Percentiles rank a stretch among this genome's conserved stretches.
phyloP scores from a whole-genome alignment of 306 rosid genomes.

The Hippophae tibetana region DNA sequence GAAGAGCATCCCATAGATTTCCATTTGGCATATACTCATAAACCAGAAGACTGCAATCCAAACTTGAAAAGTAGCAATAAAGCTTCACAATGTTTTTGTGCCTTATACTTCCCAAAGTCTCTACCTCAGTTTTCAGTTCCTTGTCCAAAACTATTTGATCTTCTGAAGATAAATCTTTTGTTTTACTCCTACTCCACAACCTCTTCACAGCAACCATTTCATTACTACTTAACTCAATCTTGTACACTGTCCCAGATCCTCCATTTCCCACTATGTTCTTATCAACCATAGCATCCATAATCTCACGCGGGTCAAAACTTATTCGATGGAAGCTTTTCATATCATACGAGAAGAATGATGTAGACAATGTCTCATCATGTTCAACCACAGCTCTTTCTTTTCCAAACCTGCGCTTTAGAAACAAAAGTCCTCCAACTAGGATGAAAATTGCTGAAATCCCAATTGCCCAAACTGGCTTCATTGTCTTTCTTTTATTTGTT shows the following conservation, averaged over 20 bases:
- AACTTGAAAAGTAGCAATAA: constrained; percentile 14
- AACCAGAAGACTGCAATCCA: constrained; percentile 10
- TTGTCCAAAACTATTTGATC: constrained; percentile 12
- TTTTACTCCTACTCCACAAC: constrained; percentile 39
- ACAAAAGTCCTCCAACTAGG: constrained; percentile 50
- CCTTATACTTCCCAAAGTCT: constrained; percentile 14
- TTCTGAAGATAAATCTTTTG: constrained; percentile 32
- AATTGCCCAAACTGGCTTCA: constrained; percentile 69
- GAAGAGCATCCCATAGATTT: constrained; percentile 11
- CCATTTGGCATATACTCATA: constrained; percentile 16
- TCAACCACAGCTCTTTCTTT: constrained; percentile 41
- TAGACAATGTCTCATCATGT: constrained; percentile 57
- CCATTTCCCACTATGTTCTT: constrained; percentile 89
- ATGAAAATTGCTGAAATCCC: constrained; percentile 49
- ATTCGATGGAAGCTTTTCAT: constrained; percentile 81
- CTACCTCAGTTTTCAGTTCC: constrained; percentile 5
- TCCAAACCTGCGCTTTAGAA: constrained; percentile 49
- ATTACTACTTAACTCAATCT: constrained; percentile 47
- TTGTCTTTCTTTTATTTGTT: constrained; percentile 28
- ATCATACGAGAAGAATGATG: constrained; percentile 57
- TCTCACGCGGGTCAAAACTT: constrained; percentile 60
- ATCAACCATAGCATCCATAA: constrained; percentile 60
- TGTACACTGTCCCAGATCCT: constrained; percentile 91
- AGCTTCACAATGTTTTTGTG: constrained; percentile 16
- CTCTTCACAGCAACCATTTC: constrained; percentile 76